Conservation (phyloP, 2,329 filamentous ascomycete species). For the Phialocephala subalpina region DNA sequence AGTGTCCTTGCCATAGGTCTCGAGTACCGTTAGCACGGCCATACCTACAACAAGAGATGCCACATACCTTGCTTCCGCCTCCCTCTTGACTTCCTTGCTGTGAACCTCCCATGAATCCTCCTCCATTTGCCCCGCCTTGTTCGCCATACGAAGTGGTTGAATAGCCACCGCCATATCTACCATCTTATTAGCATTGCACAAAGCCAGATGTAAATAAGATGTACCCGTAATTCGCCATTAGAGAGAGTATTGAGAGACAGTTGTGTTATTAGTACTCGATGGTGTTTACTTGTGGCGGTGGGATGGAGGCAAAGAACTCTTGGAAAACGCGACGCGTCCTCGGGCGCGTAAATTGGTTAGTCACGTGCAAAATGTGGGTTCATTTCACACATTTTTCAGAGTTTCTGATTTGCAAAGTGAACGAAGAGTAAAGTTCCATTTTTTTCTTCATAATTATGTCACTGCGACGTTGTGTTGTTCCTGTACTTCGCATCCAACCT, state of each 20-base stretch:
- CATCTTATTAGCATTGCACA: neutral
- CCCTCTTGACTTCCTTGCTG: slow-evolving; percentile 64
- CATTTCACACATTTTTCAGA: neutral
- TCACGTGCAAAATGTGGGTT: neutral
- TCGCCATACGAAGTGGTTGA: slow-evolving; percentile 51
- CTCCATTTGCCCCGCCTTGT: slow-evolving; percentile 65
- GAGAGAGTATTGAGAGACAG: neutral
- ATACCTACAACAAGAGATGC: neutral
- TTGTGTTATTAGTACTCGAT: neutral
- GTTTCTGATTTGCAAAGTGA: neutral
- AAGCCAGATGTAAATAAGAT: neutral
- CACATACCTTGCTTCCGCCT: slow-evolving; percentile 54
- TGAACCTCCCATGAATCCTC: slow-evolving; percentile 69
- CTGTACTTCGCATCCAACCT: slow-evolving; percentile 16
- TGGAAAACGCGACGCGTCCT: slow-evolving; percentile 23
- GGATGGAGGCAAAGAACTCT: slow-evolving; percentile 2
- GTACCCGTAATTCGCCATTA: slow-evolving; percentile 24
- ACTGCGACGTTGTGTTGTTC: neutral
- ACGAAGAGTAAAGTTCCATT: neutral
- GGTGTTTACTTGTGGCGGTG: slow-evolving; percentile 11
- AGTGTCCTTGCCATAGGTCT: slow-evolving; percentile 76
- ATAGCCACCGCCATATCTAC: slow-evolving; percentile 41
- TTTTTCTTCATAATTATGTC: neutral
- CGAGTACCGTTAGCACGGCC: neutral
- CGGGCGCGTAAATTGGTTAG: slow-evolving; percentile 19